A percentile compares a stretch with the other conserved stretches of the same genome.
These are phyloP conservation scores for Termitomyces eurrhizus DNA, from an alignment of 768 basidiomycete species.

Conservation along the genomic window DNA sequence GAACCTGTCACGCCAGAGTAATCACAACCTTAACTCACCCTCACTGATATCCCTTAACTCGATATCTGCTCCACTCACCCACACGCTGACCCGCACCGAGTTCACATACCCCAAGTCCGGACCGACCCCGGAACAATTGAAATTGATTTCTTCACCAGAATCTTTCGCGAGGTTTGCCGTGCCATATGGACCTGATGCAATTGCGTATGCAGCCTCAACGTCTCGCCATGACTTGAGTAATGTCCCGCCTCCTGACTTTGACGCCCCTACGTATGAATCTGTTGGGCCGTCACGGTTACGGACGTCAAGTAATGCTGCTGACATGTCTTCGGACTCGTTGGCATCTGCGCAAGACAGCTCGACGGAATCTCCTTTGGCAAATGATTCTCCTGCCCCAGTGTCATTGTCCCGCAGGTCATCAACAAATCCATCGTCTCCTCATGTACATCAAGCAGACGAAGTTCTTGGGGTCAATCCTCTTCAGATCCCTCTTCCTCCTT, in stretches of 20 bases:
- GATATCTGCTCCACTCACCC: constrained; percentile 73
- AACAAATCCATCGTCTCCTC: not conserved
- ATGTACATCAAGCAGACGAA: not conserved
- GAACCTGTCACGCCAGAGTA: constrained; percentile 44
- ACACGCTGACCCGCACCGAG: constrained; percentile 68
- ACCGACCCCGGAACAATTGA: constrained; percentile 61
- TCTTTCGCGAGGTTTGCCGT: constrained; percentile 65
- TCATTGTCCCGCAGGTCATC: not conserved
- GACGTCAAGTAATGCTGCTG: constrained; percentile 21
- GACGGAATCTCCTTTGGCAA: not conserved
- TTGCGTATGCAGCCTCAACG: constrained; percentile 54
- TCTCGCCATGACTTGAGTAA: constrained; percentile 37
- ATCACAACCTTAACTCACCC: constrained; percentile 52
- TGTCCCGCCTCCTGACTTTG: constrained; percentile 55
- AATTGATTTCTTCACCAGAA: constrained; percentile 66
- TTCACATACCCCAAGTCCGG: constrained; percentile 64
- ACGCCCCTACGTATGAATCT: constrained; percentile 22
- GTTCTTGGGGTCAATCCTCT: not conserved
- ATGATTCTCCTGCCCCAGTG: not conserved
- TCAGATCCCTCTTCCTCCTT: constrained; percentile 13
- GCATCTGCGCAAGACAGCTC: constrained; percentile 1
- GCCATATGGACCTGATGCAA: constrained; percentile 73
- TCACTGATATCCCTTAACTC: constrained; percentile 69
- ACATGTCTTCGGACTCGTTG: constrained; percentile 3
- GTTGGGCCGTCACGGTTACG: constrained; percentile 26